Evolutionary conservation across 2,329 filamentous ascomycete genomes (phyloP).

Genomic region (Nannizziopsis barbatae): DNA sequence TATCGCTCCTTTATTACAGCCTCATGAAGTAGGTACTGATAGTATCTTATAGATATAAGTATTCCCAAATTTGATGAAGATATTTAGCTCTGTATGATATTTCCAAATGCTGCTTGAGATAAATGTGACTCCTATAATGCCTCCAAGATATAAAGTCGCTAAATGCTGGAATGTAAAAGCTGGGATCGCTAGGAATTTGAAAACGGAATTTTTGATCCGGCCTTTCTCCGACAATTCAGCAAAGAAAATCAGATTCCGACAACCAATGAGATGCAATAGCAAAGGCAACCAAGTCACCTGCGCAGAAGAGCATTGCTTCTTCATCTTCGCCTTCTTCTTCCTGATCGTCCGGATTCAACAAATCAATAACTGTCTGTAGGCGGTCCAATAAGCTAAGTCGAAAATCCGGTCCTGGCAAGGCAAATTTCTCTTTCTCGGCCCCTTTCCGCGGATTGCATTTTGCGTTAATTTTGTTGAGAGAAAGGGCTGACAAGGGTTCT

Average conservation of each 20-base stretch:
- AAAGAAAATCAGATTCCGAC: slow-evolving; percentile 30
- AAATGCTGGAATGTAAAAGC: background rate
- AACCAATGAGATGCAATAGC: slow-evolving; percentile 35
- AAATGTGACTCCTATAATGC: too few species aligned
- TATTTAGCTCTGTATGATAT: too few species aligned
- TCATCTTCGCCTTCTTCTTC: slow-evolving; percentile 30
- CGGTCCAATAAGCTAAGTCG: slow-evolving; percentile 26
- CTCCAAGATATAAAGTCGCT: too few species aligned
- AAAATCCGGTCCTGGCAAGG: slow-evolving; percentile 11
- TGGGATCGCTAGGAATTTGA: too few species aligned
- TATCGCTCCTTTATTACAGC: too few species aligned
- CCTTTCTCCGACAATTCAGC: slow-evolving; percentile 9
- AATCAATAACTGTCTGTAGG: slow-evolving; percentile 24
- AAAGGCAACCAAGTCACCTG: slow-evolving; percentile 34
- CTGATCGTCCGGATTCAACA: slow-evolving; percentile 24
- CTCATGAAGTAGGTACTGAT: too few species aligned
- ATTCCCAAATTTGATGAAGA: too few species aligned
- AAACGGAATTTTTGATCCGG: too few species aligned
- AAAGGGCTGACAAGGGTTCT: slow-evolving; percentile 25
- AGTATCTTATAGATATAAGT: too few species aligned
- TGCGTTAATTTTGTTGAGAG: slow-evolving; percentile 21
- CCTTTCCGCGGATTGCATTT: slow-evolving; percentile 2
- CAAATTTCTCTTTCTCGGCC: slow-evolving; percentile 7
- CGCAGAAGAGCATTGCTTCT: slow-evolving; percentile 33
- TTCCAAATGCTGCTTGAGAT: too few species aligned